Evolutionary conservation across 345 rosid genomes (phyloP).

Genomic region (Laguncularia racemosa): DNA sequence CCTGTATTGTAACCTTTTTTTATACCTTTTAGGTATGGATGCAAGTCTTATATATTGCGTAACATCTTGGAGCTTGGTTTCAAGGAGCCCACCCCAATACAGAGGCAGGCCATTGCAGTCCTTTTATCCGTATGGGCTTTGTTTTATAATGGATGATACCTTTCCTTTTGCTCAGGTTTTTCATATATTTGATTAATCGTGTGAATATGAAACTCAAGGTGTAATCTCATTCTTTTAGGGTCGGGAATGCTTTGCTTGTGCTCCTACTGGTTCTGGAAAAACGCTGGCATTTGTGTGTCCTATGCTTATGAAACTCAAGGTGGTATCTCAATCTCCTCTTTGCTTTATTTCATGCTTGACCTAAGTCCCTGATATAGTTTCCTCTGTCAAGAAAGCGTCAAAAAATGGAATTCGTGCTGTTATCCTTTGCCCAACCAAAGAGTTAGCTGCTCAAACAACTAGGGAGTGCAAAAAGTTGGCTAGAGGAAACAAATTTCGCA

Average conservation of each 20-base stretch:
- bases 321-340: constrained; percentile 10
- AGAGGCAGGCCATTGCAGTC: constrained; percentile 92
- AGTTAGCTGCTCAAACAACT: constrained; percentile 80
- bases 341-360: background rate
- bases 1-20: background rate
- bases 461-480: constrained; percentile 89
- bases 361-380: constrained; percentile 11
- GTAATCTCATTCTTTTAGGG: constrained; percentile 29
- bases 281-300: constrained; percentile 89
- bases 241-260: constrained; percentile 94
- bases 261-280: constrained; percentile 97
- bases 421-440: constrained; percentile 86
- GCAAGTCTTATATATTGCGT: constrained; percentile 48
- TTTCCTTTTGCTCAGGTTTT: background rate
- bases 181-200: too few species aligned
- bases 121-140: constrained; percentile 66
- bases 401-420: constrained; percentile 74
- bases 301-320: constrained; percentile 94
- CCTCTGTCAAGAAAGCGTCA: constrained; percentile 37
- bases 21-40: constrained; percentile 56
- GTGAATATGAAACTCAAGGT: too few species aligned
- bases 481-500: constrained; percentile 57
- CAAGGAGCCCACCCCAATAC: constrained; percentile 95
- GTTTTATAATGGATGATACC: background rate
- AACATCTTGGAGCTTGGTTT: constrained; percentile 78